These are phyloP conservation scores for Cutaneotrichosporon arboriforme DNA, from an alignment of 1,284 basidiomycete genomes.

Conservation along the genomic window DNA sequence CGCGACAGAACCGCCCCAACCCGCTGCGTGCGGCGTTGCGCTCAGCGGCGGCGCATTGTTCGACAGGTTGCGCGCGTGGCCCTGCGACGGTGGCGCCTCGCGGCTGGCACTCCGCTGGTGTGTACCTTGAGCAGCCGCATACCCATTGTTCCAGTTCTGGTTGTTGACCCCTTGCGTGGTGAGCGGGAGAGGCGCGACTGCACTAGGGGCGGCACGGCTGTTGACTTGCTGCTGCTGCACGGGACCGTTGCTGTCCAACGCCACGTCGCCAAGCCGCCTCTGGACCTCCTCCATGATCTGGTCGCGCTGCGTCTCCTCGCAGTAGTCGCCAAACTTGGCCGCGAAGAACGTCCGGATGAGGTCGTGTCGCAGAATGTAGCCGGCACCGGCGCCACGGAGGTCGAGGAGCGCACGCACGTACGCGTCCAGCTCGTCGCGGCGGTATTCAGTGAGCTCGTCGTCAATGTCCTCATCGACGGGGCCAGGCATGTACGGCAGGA, in stretches of 20 bases:
- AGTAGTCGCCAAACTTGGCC: constrained; percentile 78
- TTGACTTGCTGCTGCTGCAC: not conserved
- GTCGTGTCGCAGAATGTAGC: constrained; percentile 73
- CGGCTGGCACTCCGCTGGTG: not conserved
- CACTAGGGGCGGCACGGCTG: not conserved
- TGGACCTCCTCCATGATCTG: constrained; percentile 56
- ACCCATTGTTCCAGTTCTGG: not conserved
- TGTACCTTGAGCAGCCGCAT: not conserved
- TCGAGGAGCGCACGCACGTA: constrained; percentile 76
- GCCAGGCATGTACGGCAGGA: constrained; percentile 94
- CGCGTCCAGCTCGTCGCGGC: constrained; percentile 77
- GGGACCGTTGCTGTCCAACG: too few relatives aligned
- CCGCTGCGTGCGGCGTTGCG: not conserved
- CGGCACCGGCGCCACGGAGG: constrained; percentile 59
- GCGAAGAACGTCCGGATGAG: constrained; percentile 81
- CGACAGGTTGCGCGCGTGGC: constrained; percentile 1
- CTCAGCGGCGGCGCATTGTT: too few relatives aligned
- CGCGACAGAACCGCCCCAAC: not conserved
- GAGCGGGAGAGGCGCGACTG: not conserved
- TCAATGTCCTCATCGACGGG: constrained; percentile 74
- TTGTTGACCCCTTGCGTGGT: not conserved
- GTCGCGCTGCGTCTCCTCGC: constrained; percentile 60
- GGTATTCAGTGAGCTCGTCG: constrained; percentile 73
- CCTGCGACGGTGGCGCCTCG: not conserved
- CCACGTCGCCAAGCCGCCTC: not conserved